These are phyloP conservation scores for Anisodus tanguticus DNA, from an alignment of 257 asterid species.

Conservation along the genomic window DNA sequence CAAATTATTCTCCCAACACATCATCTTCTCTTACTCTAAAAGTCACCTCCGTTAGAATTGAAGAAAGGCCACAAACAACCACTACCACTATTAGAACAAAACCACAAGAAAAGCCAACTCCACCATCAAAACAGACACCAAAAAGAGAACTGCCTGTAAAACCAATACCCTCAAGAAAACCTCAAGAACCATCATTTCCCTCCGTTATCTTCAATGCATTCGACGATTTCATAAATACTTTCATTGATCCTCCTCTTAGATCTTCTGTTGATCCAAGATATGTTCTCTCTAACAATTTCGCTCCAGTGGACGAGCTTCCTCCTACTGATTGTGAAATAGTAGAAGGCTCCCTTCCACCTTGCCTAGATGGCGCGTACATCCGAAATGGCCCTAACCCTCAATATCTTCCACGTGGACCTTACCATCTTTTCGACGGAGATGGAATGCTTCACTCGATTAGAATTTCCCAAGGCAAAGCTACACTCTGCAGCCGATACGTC, in stretches of 20 bases:
- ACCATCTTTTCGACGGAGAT: conserved; percentile 84
- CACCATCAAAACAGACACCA: neutral
- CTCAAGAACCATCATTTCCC: conserved; percentile 8
- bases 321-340: conserved; percentile 52
- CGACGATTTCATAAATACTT: conserved; percentile 51
- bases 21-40: conserved; percentile 31
- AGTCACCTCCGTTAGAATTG: conserved; percentile 46
- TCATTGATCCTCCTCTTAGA: conserved; percentile 30
- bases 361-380: conserved; percentile 75
- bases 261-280: conserved; percentile 56
- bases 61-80: conserved; percentile 45
- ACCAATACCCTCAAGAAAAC: conserved; percentile 20
- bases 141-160: conserved; percentile 33
- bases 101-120: conserved; percentile 33
- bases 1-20: conserved; percentile 10
- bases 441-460: conserved; percentile 80
- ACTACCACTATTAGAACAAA: conserved; percentile 30
- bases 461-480: conserved; percentile 59
- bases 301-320: conserved; percentile 18
- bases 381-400: conserved; percentile 91
- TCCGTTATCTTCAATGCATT: conserved; percentile 39
- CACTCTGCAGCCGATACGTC: conserved; percentile 73
- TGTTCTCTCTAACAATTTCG: conserved; percentile 44
- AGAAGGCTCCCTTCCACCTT: conserved; percentile 63
- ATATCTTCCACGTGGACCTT: conserved; percentile 73